Evolutionary conservation across 2,329 filamentous ascomycete genomes (phyloP).

Genomic region (Microdochium bolleyi): DNA sequence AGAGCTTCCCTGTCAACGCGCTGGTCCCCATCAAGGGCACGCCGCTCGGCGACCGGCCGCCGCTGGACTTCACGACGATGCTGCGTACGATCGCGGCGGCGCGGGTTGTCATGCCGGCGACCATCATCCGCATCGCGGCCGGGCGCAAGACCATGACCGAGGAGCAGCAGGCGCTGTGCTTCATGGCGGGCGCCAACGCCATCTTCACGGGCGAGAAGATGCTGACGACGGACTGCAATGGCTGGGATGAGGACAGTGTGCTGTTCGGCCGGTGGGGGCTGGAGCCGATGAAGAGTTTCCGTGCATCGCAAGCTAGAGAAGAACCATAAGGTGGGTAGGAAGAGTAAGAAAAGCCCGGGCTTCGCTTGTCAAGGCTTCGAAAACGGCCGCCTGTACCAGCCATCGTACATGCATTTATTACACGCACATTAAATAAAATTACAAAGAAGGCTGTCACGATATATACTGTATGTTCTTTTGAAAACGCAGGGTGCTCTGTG

Average conservation of each 20-base stretch:
- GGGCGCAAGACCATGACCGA: slow-evolving; percentile 78
- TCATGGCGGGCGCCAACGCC: slow-evolving; percentile 88
- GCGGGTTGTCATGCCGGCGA: slow-evolving; percentile 72
- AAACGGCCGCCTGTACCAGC: too few relatives aligned
- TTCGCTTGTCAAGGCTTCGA: too few relatives aligned
- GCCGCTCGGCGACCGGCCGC: slow-evolving; percentile 66
- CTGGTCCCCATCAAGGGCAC: slow-evolving; percentile 88
- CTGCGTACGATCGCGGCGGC: slow-evolving; percentile 80
- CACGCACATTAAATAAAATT: too few relatives aligned
- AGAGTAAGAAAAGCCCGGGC: too few relatives aligned
- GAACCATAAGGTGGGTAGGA: too few relatives aligned
- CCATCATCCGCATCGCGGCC: slow-evolving; percentile 81
- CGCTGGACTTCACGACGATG: slow-evolving; percentile 69
- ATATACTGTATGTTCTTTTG: not conserved
- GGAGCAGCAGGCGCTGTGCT: slow-evolving; percentile 83
- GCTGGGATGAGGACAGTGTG: slow-evolving; percentile 79
- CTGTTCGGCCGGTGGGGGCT: slow-evolving; percentile 83
- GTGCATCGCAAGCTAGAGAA: too few relatives aligned
- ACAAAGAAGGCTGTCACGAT: not conserved
- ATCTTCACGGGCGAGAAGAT: slow-evolving; percentile 95
- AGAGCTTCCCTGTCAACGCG: slow-evolving; percentile 87
- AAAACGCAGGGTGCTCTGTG: not conserved
- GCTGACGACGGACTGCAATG: slow-evolving; percentile 85
- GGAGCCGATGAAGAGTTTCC: slow-evolving; percentile 57
- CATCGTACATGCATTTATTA: too few relatives aligned